Conservation (phyloP, 2,329 filamentous ascomycete genomes). For the Clonostachys sp. region DNA sequence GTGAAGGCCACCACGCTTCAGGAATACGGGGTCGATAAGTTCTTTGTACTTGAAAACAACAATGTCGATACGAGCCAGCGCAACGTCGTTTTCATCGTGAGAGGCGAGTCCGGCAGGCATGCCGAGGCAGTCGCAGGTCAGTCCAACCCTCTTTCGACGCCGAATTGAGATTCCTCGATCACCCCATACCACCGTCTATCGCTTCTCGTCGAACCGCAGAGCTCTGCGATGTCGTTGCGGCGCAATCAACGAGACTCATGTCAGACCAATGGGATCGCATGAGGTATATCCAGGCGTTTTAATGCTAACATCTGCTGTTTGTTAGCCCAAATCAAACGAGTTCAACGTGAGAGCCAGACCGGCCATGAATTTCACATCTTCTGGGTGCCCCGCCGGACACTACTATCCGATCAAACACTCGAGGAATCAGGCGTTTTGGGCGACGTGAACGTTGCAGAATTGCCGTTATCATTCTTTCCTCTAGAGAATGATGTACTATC, state of each 20-base stretch:
- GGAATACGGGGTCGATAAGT: constrained; percentile 96
- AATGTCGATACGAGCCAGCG: constrained; percentile 93
- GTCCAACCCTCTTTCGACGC: constrained; percentile 18
- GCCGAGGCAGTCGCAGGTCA: constrained; percentile 85
- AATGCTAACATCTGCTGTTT: constrained; percentile 23
- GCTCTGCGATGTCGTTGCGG: no score
- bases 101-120: constrained; percentile 83
- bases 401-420: constrained; percentile 85
- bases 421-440: constrained; percentile 92
- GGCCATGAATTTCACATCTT: constrained; percentile 97
- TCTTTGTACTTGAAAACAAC: constrained; percentile 93
- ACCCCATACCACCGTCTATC: no score
- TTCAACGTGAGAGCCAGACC: constrained; percentile 81
- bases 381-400: constrained; percentile 88
- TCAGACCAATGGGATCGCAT: no score
- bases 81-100: constrained; percentile 90
- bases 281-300: no score
- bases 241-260: no score
- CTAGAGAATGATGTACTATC: constrained; percentile 89
- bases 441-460: constrained; percentile 83
- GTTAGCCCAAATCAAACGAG: constrained; percentile 82
- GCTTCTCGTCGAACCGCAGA: no score
- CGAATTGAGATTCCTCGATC: no score
- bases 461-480: constrained; percentile 86
- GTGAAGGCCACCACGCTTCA: constrained; percentile 94